A percentile compares a stretch with the other conserved stretches of the same genome.
phyloP scores from a whole-genome alignment of 805 yeast genomes.

The Schizosaccharomyces octosporus region DNA sequence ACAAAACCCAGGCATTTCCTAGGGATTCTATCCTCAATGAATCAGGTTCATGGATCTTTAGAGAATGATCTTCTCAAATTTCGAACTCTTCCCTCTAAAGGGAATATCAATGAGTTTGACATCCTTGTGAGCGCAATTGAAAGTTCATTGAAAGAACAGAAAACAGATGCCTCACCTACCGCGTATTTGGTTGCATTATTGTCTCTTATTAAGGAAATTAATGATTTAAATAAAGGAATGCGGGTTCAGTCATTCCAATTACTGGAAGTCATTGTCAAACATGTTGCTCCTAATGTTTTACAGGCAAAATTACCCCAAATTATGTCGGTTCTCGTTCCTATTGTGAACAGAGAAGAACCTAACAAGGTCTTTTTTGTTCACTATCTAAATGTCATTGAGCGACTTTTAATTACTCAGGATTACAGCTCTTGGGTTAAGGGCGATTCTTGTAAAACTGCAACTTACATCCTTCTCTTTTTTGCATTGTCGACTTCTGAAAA shows the following conservation, averaged over 20 bases:
- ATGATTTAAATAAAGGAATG: slow-evolving; percentile 33
- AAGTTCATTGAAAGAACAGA: slow-evolving; percentile 50
- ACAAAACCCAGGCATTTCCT: neutral
- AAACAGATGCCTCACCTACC: slow-evolving; percentile 36
- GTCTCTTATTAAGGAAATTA: slow-evolving; percentile 47
- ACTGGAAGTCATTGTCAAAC: slow-evolving; percentile 55
- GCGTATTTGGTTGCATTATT: slow-evolving; percentile 70
- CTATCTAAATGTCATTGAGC: slow-evolving; percentile 64
- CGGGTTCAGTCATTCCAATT: slow-evolving; percentile 62
- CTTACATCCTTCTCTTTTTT: slow-evolving; percentile 31
- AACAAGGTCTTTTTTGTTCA: slow-evolving; percentile 42
- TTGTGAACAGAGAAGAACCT: slow-evolving; percentile 31
- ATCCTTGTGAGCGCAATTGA: slow-evolving; percentile 71
- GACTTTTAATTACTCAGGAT: slow-evolving; percentile 58
- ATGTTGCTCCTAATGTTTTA: slow-evolving; percentile 35
- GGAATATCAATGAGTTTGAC: slow-evolving; percentile 22
- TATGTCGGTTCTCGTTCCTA: slow-evolving; percentile 53
- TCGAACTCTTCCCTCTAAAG: neutral
- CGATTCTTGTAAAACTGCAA: slow-evolving; percentile 51
- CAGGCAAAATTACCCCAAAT: slow-evolving; percentile 55
- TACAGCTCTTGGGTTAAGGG: slow-evolving; percentile 42
- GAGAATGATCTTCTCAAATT: neutral
- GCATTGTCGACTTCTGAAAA: neutral
- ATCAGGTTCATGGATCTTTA: neutral
- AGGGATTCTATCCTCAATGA: neutral